Conservation (phyloP, 345 rosid species). For the Melastoma malabathricum region DNA sequence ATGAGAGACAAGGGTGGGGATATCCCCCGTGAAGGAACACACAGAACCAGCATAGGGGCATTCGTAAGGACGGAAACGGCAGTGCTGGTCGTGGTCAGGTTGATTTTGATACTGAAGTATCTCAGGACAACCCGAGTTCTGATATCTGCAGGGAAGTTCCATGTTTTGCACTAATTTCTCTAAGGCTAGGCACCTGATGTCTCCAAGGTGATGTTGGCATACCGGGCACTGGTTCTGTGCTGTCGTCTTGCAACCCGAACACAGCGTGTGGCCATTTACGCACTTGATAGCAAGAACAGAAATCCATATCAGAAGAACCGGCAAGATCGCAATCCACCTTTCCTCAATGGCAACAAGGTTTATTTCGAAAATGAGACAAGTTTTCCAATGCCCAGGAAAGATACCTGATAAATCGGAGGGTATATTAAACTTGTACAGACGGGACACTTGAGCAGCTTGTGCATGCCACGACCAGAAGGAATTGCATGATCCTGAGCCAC, state of each 20-base stretch:
- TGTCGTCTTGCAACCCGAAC: constrained; percentile 47
- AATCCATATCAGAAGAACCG: not conserved
- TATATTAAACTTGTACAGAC: constrained; percentile 43
- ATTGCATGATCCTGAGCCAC: constrained; percentile 23
- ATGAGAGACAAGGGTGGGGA: constrained; percentile 50
- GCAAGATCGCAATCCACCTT: no score
- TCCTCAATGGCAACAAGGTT: no score
- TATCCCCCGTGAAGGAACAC: constrained; percentile 51
- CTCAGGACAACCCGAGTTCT: constrained; percentile 41
- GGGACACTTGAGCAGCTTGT: constrained; percentile 46
- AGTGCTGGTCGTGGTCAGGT: constrained; percentile 48
- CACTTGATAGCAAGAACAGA: constrained; percentile 25
- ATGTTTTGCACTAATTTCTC: constrained; percentile 55
- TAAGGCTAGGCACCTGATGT: constrained; percentile 52
- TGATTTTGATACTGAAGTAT: constrained; percentile 49
- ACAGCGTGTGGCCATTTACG: constrained; percentile 51
- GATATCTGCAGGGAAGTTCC: constrained; percentile 50
- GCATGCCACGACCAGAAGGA: constrained; percentile 30
- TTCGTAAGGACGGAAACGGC: constrained; percentile 44
- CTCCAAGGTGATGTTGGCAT: constrained; percentile 49
- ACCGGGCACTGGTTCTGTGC: constrained; percentile 45
- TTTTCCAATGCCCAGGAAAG: not conserved
- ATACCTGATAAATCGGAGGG: constrained; percentile 63
- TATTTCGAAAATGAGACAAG: no score
- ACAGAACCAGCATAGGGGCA: constrained; percentile 77